phyloP scores from a whole-genome alignment of 140 eudicot species.

The Cichorium intybus region DNA sequence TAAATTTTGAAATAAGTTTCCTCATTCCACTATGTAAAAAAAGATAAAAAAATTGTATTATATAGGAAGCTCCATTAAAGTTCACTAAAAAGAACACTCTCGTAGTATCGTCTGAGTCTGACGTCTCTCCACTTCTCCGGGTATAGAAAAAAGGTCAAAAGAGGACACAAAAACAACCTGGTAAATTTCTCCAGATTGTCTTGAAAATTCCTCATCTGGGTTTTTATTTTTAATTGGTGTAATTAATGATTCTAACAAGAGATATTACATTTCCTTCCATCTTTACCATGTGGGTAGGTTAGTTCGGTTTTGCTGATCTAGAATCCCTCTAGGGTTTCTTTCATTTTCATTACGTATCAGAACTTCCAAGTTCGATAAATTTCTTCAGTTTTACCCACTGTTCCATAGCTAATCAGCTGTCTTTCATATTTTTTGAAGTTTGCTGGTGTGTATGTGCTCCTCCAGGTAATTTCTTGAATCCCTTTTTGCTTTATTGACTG shows the following conservation, averaged over 20 bases:
- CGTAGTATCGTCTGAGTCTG: constrained; percentile 2
- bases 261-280: background rate
- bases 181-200: constrained; percentile 25
- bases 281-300: constrained; percentile 23
- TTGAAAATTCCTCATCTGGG: constrained; percentile 14
- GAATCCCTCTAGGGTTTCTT: constrained; percentile 19
- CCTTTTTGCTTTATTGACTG: constrained; percentile 2
- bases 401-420: background rate
- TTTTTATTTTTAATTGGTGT: constrained; percentile 11
- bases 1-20: constrained; percentile 1
- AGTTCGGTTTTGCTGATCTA: constrained; percentile 20
- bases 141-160: background rate
- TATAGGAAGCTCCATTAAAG: background rate
- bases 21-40: constrained; percentile 24
- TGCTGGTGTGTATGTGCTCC: constrained; percentile 4
- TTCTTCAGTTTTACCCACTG: constrained; percentile 7
- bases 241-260: constrained; percentile 25
- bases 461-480: constrained; percentile 16
- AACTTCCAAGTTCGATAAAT: background rate
- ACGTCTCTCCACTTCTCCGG: constrained; percentile 4
- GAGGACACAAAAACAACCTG: constrained; percentile 13
- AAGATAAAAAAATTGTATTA: background rate
- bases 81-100: background rate
- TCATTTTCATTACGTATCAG: constrained; percentile 20
- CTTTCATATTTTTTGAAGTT: constrained; percentile 1